Percentiles rank a stretch among this genome's conserved stretches.
These are phyloP conservation scores for Chrysoporthe deuterocubensis DNA, from an alignment of 2,329 filamentous ascomycete species.

Conservation along the genomic window DNA sequence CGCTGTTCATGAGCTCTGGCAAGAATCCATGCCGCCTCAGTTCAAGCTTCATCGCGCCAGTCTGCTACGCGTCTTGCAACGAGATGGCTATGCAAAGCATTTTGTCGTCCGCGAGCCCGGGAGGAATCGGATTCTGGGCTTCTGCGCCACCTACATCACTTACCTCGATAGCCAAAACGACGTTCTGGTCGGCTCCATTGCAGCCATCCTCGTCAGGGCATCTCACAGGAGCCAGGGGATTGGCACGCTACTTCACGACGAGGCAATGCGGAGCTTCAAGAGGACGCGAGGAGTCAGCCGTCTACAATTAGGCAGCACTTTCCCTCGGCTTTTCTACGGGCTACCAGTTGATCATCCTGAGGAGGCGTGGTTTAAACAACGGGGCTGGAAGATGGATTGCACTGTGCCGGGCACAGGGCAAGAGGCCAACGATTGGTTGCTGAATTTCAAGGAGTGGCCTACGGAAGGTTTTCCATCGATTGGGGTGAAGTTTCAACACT, in stretches of 20 bases:
- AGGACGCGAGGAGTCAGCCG: conserved; percentile 56
- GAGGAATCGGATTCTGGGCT: conserved; percentile 52
- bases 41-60: conserved; percentile 50
- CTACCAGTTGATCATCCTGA: conserved; percentile 48
- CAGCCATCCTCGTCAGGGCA: conserved; percentile 56
- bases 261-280: conserved; percentile 53
- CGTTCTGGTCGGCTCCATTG: conserved; percentile 59
- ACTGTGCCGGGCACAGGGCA: conserved; percentile 51
- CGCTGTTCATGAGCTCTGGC: conserved; percentile 53
- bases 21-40: conserved; percentile 46
- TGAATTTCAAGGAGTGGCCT: conserved; percentile 56
- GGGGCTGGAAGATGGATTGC: conserved; percentile 56
- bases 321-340: conserved; percentile 61
- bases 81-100: conserved; percentile 61
- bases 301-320: conserved; percentile 61
- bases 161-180: conserved; percentile 58
- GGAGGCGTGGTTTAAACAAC: conserved; percentile 57
- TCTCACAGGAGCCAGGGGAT: conserved; percentile 54
- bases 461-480: conserved; percentile 44
- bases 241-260: conserved; percentile 56
- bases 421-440: conserved; percentile 57
- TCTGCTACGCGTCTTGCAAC: conserved; percentile 53
- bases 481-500: conserved; percentile 49
- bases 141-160: conserved; percentile 64
- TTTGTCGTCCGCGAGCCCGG: conserved; percentile 57